A percentile compares a stretch with the other conserved stretches of the same genome.
Conservation (phyloP, 345 rosid species). For the Xanthoceras sorbifolium region DNA sequence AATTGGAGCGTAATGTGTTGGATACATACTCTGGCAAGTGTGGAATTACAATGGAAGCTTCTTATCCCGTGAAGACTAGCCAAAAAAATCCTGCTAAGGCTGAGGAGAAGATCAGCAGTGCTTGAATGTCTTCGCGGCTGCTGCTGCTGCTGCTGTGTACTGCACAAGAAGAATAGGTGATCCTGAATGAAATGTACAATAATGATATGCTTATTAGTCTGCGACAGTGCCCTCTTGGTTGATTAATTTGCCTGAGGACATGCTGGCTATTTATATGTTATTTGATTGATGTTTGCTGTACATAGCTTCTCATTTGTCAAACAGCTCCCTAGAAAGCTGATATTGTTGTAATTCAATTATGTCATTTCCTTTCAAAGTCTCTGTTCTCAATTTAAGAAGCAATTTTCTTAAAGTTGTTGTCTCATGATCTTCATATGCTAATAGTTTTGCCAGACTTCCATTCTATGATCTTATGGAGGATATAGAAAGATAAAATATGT, state of each 20-base stretch:
- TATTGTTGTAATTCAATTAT: conserved; percentile 6
- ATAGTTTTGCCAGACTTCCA: background rate
- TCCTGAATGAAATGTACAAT: background rate
- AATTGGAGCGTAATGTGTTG: conserved; percentile 45
- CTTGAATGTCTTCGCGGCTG: conserved; percentile 32
- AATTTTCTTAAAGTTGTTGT: conserved; percentile 4
- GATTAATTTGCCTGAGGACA: background rate
- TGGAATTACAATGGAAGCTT: conserved; percentile 59
- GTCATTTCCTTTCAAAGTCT: conserved; percentile 24
- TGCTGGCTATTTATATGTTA: conserved; percentile 16
- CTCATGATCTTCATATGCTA: background rate
- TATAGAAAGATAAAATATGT: too few species aligned
- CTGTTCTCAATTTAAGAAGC: conserved; percentile 29
- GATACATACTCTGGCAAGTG: conserved; percentile 41
- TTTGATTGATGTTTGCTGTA: conserved; percentile 24
- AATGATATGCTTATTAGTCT: background rate
- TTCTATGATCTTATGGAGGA: background rate
- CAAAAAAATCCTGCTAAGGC: conserved; percentile 44
- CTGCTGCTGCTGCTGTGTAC: background rate
- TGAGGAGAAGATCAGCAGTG: conserved; percentile 39
- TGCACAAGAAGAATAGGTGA: background rate
- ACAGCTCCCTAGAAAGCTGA: background rate
- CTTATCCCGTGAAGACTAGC: conserved; percentile 57
- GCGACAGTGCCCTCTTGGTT: too few species aligned
- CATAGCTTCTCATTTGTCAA: conserved; percentile 18